Percentiles rank a stretch among this genome's conserved stretches.
Conservation (phyloP, 169 alveolate genomes). For the Eimeria sp. region DNA sequence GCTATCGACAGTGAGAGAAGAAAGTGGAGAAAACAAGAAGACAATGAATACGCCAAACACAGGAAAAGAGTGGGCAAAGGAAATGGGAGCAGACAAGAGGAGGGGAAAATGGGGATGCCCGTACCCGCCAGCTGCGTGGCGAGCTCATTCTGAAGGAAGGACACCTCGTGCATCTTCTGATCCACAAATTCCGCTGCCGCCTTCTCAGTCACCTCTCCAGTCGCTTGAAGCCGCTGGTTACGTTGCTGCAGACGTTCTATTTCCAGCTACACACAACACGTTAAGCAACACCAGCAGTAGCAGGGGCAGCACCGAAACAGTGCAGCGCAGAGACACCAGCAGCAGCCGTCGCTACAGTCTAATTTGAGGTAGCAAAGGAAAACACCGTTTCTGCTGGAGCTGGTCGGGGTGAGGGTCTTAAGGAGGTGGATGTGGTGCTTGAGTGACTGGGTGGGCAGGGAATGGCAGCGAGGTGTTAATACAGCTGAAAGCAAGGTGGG, state of each 20-base stretch:
- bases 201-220: constrained; percentile 84
- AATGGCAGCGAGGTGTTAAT: neutral
- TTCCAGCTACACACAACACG: constrained; percentile 39
- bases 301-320: neutral
- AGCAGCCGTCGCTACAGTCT: neutral
- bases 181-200: constrained; percentile 84
- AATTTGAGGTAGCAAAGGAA: neutral
- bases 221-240: constrained; percentile 71
- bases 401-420: neutral
- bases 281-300: neutral
- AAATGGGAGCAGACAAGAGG: neutral
- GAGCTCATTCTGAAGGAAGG: constrained; percentile 79
- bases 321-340: constrained; percentile 2
- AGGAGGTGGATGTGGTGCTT: neutral
- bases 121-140: constrained; percentile 82
- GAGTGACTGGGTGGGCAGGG: neutral
- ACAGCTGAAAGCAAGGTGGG: neutral
- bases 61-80: neutral
- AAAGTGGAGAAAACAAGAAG: neutral
- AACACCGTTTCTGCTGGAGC: neutral
- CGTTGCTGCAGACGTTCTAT: constrained; percentile 68
- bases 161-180: constrained; percentile 80
- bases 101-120: neutral
- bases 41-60: neutral
- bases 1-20: neutral